Percentiles rank a stretch among this genome's conserved stretches.
phyloP scores from a whole-genome alignment of 164 flowering plant species.

The Berberis vulgaris region DNA sequence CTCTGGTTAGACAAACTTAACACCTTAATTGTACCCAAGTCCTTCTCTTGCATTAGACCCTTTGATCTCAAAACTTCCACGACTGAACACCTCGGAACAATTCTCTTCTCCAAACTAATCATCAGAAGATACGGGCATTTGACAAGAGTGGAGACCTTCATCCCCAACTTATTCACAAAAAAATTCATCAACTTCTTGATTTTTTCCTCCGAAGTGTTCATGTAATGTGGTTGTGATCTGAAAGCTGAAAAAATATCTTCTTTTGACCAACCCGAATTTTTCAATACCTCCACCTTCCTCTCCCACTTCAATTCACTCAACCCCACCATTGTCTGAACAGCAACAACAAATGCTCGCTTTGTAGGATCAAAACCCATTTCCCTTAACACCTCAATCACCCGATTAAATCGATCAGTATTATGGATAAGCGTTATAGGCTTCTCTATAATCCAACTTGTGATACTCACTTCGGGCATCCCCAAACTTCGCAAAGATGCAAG shows the following conservation, averaged over 20 bases:
- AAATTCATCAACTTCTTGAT: constrained; percentile 3
- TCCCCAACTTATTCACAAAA: constrained; percentile 4
- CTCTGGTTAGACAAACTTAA: no score
- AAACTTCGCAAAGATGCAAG: not conserved
- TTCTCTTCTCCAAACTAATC: constrained; percentile 13
- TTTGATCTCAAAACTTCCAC: constrained; percentile 2
- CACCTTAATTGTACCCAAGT: not conserved
- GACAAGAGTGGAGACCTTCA: not conserved
- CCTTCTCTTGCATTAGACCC: not conserved
- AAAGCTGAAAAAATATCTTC: constrained; percentile 5
- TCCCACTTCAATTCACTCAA: not conserved
- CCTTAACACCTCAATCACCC: not conserved
- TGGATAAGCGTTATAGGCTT: not conserved
- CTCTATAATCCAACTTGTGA: not conserved
- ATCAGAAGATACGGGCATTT: not conserved
- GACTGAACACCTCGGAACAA: constrained; percentile 11
- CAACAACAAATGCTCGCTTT: no score
- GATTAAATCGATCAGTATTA: not conserved
- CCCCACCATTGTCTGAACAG: not conserved
- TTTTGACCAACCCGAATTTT: constrained; percentile 9
- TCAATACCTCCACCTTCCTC: not conserved
- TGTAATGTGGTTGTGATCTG: constrained; percentile 2
- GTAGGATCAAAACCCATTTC: no score
- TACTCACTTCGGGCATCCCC: not conserved
- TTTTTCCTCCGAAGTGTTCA: constrained; percentile 7